Percentiles rank a stretch among this genome's conserved stretches.
Evolutionary conservation across 2,329 filamentous ascomycete species (phyloP).

Genomic region (Sporothrix euskadiensis): DNA sequence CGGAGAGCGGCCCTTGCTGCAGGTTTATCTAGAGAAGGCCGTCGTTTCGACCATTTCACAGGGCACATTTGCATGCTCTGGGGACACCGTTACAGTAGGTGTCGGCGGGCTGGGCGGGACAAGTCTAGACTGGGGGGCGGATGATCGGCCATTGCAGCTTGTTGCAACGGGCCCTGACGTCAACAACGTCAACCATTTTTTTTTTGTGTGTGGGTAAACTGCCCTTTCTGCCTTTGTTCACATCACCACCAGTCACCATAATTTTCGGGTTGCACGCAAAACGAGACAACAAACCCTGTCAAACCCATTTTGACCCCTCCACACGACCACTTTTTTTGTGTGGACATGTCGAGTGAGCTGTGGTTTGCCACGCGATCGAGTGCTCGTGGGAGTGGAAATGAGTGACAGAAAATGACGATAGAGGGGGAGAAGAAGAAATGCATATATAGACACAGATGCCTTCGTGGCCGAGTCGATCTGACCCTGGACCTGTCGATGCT

Average conservation of each 20-base stretch:
- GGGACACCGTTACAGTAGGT: neutral
- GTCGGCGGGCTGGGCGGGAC: neutral
- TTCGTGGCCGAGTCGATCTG: neutral
- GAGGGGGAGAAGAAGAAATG: neutral
- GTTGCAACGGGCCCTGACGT: conserved; percentile 17
- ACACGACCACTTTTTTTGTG: neutral
- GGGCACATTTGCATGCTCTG: neutral
- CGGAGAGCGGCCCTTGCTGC: too few species aligned
- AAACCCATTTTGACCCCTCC: neutral
- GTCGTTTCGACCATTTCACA: neutral
- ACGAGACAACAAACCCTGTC: neutral
- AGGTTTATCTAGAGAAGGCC: neutral
- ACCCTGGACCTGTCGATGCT: conserved; percentile 14
- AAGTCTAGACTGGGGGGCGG: conserved; percentile 6
- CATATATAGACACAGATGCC: conserved; percentile 7
- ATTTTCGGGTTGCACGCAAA: neutral
- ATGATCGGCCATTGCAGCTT: conserved; percentile 1
- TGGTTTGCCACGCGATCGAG: conserved; percentile 20
- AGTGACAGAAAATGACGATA: conserved; percentile 6
- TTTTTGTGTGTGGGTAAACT: neutral
- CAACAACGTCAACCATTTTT: conserved; percentile 9
- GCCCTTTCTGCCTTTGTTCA: neutral
- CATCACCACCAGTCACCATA: neutral
- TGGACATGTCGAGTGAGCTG: conserved; percentile 4
- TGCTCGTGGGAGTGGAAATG: neutral